Evolutionary conservation across 169 alveolate species (phyloP).

Genomic region (Eimeria nieschulzi): DNA sequence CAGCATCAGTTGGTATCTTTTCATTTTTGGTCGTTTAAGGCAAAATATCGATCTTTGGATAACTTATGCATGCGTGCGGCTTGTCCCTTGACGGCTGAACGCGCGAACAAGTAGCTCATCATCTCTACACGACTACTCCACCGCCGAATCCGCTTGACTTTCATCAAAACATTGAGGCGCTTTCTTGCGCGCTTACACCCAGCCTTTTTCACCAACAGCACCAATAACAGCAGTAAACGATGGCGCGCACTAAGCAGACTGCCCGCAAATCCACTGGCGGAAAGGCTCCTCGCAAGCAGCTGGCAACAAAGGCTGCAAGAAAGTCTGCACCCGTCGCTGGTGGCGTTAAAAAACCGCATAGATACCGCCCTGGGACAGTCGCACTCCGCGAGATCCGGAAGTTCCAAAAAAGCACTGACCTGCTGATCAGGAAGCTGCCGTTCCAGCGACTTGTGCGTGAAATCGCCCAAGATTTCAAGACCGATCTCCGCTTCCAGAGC

Average conservation of each 20-base stretch:
- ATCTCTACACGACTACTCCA: too few species aligned
- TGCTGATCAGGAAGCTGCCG: slow-evolving; percentile 95
- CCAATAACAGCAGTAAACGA: neutral
- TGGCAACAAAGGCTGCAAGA: slow-evolving; percentile 99
- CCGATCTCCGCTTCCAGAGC: slow-evolving; percentile 98
- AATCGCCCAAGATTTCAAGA: slow-evolving; percentile 95
- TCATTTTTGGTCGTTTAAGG: too few species aligned
- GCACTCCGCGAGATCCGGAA: slow-evolving; percentile 97
- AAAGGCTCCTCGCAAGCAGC: slow-evolving; percentile 98
- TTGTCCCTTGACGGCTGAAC: too few species aligned
- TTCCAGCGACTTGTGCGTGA: slow-evolving; percentile 96
- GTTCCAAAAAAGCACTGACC: slow-evolving; percentile 94
- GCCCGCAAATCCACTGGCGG: slow-evolving; percentile 98
- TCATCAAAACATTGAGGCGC: too few species aligned
- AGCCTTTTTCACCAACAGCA: too few species aligned
- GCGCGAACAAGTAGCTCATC: too few species aligned
- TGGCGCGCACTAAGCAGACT: slow-evolving; percentile 98
- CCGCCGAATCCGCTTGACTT: too few species aligned
- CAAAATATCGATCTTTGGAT: too few species aligned
- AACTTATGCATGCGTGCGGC: too few species aligned
- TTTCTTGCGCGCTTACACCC: too few species aligned
- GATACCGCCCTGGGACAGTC: slow-evolving; percentile 96
- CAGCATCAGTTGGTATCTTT: too few species aligned
- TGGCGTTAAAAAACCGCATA: slow-evolving; percentile 98
- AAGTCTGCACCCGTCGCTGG: slow-evolving; percentile 97